A percentile compares a stretch with the other conserved stretches of the same genome.
phyloP scores from a whole-genome alignment of 129 eudicot species.

The Chrysanthemum lavandulifolium region DNA sequence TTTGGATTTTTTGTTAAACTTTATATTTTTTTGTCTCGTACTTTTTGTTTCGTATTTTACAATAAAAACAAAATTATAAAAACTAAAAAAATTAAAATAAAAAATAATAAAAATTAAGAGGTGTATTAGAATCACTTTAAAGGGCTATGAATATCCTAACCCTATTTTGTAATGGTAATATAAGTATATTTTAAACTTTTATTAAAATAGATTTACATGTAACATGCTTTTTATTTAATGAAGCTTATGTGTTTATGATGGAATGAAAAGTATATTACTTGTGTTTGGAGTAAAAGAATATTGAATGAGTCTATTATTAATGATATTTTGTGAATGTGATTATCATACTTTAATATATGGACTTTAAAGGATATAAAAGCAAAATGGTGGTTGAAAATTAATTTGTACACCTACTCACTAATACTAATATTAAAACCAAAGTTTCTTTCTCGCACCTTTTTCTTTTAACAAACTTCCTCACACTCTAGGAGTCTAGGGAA shows the following conservation, averaged over 20 bases:
- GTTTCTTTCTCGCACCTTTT: not conserved
- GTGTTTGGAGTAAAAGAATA: not conserved
- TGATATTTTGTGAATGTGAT: slow-evolving; percentile 9
- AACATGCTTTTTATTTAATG: not conserved
- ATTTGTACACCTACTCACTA: slow-evolving; percentile 33
- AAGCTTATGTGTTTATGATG: not conserved
- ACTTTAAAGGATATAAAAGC: not conserved
- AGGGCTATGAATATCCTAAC: too few species aligned
- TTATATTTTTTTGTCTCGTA: too few species aligned
- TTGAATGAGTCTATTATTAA: slow-evolving; percentile 9
- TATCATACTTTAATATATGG: slow-evolving; percentile 2
- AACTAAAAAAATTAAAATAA: too few species aligned
- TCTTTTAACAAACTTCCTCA: not conserved
- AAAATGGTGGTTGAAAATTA: slow-evolving; percentile 27
- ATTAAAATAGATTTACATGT: not conserved
- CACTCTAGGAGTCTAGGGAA: not conserved
- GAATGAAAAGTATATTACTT: slow-evolving; percentile 13
- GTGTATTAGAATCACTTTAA: too few species aligned
- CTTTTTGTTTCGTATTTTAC: too few species aligned
- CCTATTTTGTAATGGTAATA: too few species aligned
- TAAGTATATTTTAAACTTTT: too few species aligned
- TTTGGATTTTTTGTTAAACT: too few species aligned
- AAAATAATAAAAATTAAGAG: too few species aligned
- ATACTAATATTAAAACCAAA: slow-evolving; percentile 17
- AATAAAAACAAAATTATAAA: too few species aligned